Evolutionary conservation across 495 filamentous ascomycete genomes (phyloP).

Genomic region (Cercophora sp.): DNA sequence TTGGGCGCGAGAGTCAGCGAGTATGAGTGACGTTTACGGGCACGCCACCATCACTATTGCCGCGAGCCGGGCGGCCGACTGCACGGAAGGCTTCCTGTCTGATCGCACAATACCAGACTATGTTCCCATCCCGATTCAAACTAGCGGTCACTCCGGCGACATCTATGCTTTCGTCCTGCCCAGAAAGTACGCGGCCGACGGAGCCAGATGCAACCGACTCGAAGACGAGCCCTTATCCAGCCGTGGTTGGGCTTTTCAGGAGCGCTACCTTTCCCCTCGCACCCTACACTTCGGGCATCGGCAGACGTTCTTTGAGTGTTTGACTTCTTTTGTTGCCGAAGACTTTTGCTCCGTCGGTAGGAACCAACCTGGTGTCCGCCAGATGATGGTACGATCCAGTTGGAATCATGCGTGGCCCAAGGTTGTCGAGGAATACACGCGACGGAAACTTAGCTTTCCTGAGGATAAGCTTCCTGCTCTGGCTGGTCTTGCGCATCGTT

Average conservation of each 20-base stretch:
- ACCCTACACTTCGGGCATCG: neutral
- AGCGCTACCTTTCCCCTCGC: neutral
- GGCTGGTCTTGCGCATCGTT: neutral
- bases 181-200: neutral
- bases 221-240: neutral
- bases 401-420: neutral
- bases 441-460: neutral
- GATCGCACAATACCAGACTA: neutral
- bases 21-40: conserved; percentile 29
- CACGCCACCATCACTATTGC: conserved; percentile 27
- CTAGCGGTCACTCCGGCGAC: neutral
- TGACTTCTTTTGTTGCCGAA: neutral
- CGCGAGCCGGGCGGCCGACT: conserved; percentile 6
- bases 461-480: neutral
- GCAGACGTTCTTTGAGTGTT: neutral
- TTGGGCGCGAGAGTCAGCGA: conserved; percentile 23
- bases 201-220: neutral
- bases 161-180: neutral
- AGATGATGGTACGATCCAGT: neutral
- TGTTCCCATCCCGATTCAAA: neutral
- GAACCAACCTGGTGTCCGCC: neutral
- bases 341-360: neutral
- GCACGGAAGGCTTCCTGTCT: conserved; percentile 7
- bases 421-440: neutral
- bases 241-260: conserved; percentile 1